Conservation (phyloP, 1,284 basidiomycete species). For the Cryptococcus jaspeensis region DNA sequence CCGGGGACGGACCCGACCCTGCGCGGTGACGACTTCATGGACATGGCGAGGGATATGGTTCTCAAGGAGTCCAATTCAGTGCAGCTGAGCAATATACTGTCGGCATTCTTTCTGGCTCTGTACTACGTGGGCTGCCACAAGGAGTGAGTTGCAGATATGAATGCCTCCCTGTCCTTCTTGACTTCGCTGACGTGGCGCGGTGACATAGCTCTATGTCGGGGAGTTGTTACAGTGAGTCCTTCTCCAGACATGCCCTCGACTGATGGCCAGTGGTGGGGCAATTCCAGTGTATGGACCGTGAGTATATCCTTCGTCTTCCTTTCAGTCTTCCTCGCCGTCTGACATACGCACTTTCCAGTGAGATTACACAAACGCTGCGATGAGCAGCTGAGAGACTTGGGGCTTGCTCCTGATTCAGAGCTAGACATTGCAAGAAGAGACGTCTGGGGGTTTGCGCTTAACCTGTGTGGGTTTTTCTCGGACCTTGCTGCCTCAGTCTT, state of each 20-base stretch:
- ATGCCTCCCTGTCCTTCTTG: too few relatives aligned
- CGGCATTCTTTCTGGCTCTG: constrained; percentile 14
- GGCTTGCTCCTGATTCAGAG: constrained; percentile 12
- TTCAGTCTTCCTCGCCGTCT: too few relatives aligned
- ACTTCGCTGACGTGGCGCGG: not conserved
- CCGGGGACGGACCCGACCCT: not conserved
- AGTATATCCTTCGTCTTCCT: too few relatives aligned
- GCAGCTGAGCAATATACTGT: constrained; percentile 18
- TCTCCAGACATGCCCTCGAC: too few relatives aligned
- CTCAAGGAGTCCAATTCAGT: constrained; percentile 16
- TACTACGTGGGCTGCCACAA: constrained; percentile 18
- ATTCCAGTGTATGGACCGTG: constrained; percentile 10
- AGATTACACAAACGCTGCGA: constrained; percentile 25
- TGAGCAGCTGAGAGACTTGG: constrained; percentile 17
- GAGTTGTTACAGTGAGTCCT: constrained; percentile 7
- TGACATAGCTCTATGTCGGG: constrained; percentile 2
- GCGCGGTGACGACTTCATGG: constrained; percentile 17
- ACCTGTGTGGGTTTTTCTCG: constrained; percentile 12
- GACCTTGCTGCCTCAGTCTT: too few relatives aligned
- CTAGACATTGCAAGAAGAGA: constrained; percentile 25
- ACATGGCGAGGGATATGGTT: constrained; percentile 15
- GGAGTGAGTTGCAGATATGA: too few relatives aligned
- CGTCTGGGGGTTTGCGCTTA: constrained; percentile 16
- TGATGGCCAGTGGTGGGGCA: too few relatives aligned
- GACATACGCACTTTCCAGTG: not conserved